These are phyloP conservation scores for Sugiyamaella smithiae DNA, from an alignment of 805 yeast species.

Conservation along the genomic window DNA sequence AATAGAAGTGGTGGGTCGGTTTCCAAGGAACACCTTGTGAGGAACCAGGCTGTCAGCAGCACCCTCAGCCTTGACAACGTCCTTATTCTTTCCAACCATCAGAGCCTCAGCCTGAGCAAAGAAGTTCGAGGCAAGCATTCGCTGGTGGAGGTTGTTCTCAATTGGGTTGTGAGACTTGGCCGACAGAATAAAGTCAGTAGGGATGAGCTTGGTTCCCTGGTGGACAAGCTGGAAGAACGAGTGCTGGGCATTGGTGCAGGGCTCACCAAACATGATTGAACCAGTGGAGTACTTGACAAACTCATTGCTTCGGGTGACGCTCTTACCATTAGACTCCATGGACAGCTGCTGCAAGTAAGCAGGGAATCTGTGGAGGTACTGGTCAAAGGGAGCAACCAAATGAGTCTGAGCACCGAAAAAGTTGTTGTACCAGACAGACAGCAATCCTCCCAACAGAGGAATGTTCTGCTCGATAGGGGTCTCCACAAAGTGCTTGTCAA, in stretches of 20 bases:
- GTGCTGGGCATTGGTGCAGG: conserved; percentile 98
- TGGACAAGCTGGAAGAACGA: conserved; percentile 99
- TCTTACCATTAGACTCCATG: conserved; percentile 99
- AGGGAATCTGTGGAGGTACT: conserved; percentile 98
- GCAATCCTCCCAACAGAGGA: conserved; percentile 88
- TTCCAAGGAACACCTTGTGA: conserved; percentile 95
- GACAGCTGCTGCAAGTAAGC: conserved; percentile 98
- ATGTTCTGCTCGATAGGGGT: conserved; percentile 89
- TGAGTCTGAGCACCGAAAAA: conserved; percentile 98
- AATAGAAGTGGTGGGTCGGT: conserved; percentile 98
- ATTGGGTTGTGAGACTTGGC: conserved; percentile 98
- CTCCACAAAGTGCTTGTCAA: conserved; percentile 82
- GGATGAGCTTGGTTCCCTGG: conserved; percentile 97
- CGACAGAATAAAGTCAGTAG: conserved; percentile 94
- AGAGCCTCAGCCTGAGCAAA: conserved; percentile 98
- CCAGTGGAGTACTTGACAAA: conserved; percentile 96
- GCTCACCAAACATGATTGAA: conserved; percentile 94
- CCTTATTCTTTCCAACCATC: conserved; percentile 86
- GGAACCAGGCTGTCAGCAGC: conserved; percentile 82
- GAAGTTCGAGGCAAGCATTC: conserved; percentile 98
- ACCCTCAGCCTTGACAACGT: conserved; percentile 84
- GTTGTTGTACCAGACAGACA: conserved; percentile 98
- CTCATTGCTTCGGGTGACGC: conserved; percentile 88
- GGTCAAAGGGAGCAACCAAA: conserved; percentile 97
- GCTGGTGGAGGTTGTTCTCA: conserved; percentile 89